Evolutionary conservation across 2,329 filamentous ascomycete genomes (phyloP).

Genomic region (Phoma sp.): DNA sequence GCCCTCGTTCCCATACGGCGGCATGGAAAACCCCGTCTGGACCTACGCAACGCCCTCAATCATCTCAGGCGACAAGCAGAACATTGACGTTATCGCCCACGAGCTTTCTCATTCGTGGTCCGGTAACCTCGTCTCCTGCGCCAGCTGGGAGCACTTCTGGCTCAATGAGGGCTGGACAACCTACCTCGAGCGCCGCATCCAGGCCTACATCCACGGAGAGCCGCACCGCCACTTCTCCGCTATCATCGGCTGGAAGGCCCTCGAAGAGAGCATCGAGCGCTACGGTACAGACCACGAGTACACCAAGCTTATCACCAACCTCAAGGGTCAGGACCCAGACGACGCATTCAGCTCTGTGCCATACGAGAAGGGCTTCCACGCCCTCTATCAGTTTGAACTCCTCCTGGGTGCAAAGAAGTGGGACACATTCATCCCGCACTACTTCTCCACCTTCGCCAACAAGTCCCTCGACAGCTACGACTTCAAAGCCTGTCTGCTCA

Average conservation of each 20-base stretch:
- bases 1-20: conserved; percentile 68
- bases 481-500: conserved; percentile 86
- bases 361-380: conserved; percentile 96
- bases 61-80: conserved; percentile 82
- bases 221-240: conserved; percentile 90
- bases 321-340: conserved; percentile 91
- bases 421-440: conserved; percentile 94
- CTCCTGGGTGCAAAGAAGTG: conserved; percentile 86
- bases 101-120: conserved; percentile 82
- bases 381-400: conserved; percentile 89
- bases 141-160: conserved; percentile 81
- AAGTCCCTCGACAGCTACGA: conserved; percentile 93
- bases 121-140: conserved; percentile 81
- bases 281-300: conserved; percentile 88
- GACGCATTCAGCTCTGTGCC: conserved; percentile 93
- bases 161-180: conserved; percentile 88
- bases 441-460: conserved; percentile 84
- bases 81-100: conserved; percentile 95
- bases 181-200: conserved; percentile 88
- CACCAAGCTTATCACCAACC: conserved; percentile 86
- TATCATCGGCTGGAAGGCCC: conserved; percentile 93
- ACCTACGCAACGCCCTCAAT: conserved; percentile 96
- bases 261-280: conserved; percentile 79
- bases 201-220: conserved; percentile 79
- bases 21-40: conserved; percentile 92